Conservation (phyloP, 2,329 filamentous ascomycete species). For the Cladophialophora yegresii region DNA sequence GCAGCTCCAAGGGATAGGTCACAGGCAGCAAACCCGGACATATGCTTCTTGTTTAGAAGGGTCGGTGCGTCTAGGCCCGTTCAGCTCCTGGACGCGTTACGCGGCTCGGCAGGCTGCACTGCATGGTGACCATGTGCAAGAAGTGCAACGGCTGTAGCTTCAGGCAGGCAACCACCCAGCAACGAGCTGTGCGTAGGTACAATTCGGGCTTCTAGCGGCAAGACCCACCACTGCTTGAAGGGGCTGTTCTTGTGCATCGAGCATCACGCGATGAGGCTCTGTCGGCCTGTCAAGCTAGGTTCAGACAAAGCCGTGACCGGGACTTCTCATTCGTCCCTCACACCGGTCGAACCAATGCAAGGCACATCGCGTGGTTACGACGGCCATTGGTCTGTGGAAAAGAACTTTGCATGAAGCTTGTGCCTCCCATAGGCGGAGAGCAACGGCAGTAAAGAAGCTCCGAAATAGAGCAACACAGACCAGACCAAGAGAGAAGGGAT, state of each 20-base stretch:
- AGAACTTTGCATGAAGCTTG: neutral
- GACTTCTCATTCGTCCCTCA: neutral
- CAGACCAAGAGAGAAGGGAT: neutral
- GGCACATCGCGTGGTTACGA: neutral
- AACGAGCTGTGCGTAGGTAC: neutral
- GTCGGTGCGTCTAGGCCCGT: neutral
- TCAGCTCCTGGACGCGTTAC: neutral
- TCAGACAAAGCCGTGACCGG: neutral
- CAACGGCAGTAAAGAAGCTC: neutral
- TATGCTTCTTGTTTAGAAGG: neutral
- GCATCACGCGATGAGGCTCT: neutral
- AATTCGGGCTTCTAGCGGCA: neutral
- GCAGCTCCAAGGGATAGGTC: neutral
- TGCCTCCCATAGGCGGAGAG: neutral
- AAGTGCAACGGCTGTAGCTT: neutral
- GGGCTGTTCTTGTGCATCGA: neutral
- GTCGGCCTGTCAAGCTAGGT: neutral
- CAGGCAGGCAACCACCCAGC: neutral
- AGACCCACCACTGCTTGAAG: neutral
- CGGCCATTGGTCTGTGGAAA: neutral
- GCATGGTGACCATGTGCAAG: neutral
- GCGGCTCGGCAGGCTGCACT: neutral
- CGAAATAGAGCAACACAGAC: neutral
- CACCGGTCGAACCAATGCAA: neutral
- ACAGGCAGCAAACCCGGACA: neutral